These are phyloP conservation scores for Ballota nigra DNA, from an alignment of 257 asterid genomes.

Conservation along the genomic window DNA sequence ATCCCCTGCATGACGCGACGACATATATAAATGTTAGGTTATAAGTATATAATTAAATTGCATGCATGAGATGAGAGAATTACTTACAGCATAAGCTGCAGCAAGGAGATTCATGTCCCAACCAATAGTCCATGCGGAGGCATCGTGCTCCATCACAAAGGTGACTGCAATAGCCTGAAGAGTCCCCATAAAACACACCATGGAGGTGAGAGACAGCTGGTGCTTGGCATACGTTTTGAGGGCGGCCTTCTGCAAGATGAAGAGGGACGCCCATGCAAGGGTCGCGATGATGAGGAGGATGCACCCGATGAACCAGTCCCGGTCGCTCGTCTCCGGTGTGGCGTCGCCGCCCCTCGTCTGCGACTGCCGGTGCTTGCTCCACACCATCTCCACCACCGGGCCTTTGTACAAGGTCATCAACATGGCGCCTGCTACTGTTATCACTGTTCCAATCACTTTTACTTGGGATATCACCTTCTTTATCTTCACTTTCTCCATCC, in stretches of 20 bases:
- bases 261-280: constrained; percentile 81
- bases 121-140: constrained; percentile 65
- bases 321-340: constrained; percentile 37
- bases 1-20: constrained; percentile 54
- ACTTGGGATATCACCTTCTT: constrained; percentile 75
- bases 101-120: constrained; percentile 86
- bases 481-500: constrained; percentile 82
- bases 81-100: constrained; percentile 86
- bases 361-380: constrained; percentile 49
- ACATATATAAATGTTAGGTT: background rate
- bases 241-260: constrained; percentile 58
- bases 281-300: constrained; percentile 76
- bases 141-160: constrained; percentile 60
- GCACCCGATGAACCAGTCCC: constrained; percentile 80
- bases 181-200: constrained; percentile 77
- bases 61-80: too few species aligned
- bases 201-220: constrained; percentile 59
- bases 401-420: constrained; percentile 89
- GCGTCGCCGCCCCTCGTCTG: constrained; percentile 13
- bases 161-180: constrained; percentile 78
- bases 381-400: constrained; percentile 51
- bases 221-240: constrained; percentile 58
- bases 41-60: background rate
- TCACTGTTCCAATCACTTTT: constrained; percentile 62
- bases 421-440: constrained; percentile 77